Evolutionary conservation across 768 basidiomycete species (phyloP).

Genomic region (Tulasnella sp.): DNA sequence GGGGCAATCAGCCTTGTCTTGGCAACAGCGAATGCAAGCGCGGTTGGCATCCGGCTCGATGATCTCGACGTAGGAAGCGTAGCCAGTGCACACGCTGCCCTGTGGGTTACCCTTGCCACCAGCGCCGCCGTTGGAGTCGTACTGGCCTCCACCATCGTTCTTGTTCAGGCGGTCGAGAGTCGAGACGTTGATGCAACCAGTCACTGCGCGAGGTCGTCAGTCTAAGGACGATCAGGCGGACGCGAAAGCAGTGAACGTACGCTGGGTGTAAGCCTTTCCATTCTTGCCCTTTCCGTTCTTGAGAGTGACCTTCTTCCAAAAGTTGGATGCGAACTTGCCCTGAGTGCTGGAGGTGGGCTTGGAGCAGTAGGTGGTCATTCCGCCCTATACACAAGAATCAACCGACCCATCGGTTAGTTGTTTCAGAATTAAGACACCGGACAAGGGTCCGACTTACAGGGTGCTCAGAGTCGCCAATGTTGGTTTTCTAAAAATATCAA

Average conservation of each 20-base stretch:
- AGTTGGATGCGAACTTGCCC: constrained; percentile 15
- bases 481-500: neutral
- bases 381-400: neutral
- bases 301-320: constrained; percentile 11
- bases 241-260: neutral
- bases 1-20: constrained; percentile 17
- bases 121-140: constrained; percentile 17
- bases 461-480: constrained; percentile 21
- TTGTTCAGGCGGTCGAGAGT: constrained; percentile 16
- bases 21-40: constrained; percentile 20
- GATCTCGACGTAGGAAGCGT: constrained; percentile 19
- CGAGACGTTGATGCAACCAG: constrained; percentile 16
- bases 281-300: constrained; percentile 6
- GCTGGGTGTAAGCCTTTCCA: constrained; percentile 9
- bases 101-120: constrained; percentile 9
- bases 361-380: constrained; percentile 11
- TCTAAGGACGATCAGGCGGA: neutral
- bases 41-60: constrained; percentile 16
- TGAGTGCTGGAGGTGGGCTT: neutral
- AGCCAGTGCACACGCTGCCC: constrained; percentile 14
- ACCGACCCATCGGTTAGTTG: neutral
- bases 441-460: neutral
- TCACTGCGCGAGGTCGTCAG: constrained; percentile 13
- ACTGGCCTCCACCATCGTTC: constrained; percentile 16
- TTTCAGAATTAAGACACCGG: neutral